Base-by-base conservation (phyloP, 2,329 filamentous ascomycete species). In the Grosmannia clavigera region DNA sequence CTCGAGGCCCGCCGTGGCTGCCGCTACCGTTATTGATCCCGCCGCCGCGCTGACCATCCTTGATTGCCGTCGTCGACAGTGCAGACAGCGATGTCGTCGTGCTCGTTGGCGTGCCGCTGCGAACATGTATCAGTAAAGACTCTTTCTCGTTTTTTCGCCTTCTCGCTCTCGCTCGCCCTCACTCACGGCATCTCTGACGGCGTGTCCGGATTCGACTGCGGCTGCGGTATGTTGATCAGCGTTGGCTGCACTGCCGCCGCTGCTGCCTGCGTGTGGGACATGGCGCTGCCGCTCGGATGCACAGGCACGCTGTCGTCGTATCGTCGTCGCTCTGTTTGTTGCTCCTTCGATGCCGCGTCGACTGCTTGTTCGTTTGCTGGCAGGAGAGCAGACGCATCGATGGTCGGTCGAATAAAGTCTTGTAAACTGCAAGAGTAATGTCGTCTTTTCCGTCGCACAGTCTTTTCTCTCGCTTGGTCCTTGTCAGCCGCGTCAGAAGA, bases 31-130 rank as follows among this genome's bases (percentile, higher is more conserved):
- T 53, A n/a, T 57, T 58, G 33, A n/a, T 33, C 2, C 31, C 25
- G 57, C 31, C 19, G 33, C 92, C 92, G 62, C 90, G 88, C 69
- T 96, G 90, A 67, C 92, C 92, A 70, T 97, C 92, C 74, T 96
- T 96, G 79, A 96, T 96, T 58, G 92, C 92, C 14, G 90, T 94
- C 22, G 92, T 96, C 19, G 90, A 95, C 55, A 97, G 81, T 50
- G 91, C 86, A 31, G 90, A 96, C 68, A 97, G 86, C 58, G 91
- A 95, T 14, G 92, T 96, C 3, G 90, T 95, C 50, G 88, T 87
- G 66, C 90, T 95, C 65, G 94, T 96, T 3, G 92, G 92, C 3
- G 92, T 97, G 68, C 92, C 92, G 65, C 90, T 95, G 65, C 43
- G 3, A 46, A 22, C 22, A 22, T 22, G 22, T n/a, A 19, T 9